phyloP scores from a whole-genome alignment of 2,329 filamentous ascomycete species.

The Venturia asperata region DNA sequence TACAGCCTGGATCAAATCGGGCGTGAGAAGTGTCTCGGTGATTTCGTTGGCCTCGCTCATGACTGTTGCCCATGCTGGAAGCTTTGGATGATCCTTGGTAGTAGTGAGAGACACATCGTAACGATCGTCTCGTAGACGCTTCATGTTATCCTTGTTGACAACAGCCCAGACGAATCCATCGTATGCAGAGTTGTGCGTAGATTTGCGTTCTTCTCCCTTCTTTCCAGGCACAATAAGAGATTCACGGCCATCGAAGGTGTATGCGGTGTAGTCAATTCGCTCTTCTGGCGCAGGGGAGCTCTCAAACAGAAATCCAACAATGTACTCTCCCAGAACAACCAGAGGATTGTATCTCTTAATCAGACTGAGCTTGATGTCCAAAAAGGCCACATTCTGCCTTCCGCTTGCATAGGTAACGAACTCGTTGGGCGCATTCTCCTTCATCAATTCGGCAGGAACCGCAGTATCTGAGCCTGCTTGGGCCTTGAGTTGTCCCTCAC shows the following conservation, averaged over 20 bases:
- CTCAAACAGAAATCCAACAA: slow-evolving; percentile 73
- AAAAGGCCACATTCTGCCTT: slow-evolving; percentile 83
- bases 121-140: slow-evolving; percentile 77
- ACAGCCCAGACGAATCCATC: slow-evolving; percentile 93
- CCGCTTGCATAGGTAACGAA: slow-evolving; percentile 84
- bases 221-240: slow-evolving; percentile 61
- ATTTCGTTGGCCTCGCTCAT: slow-evolving; percentile 98
- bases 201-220: slow-evolving; percentile 55
- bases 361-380: slow-evolving; percentile 76
- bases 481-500: too few species aligned
- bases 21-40: slow-evolving; percentile 76
- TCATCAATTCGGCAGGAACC: slow-evolving; percentile 58
- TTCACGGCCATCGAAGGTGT: slow-evolving; percentile 91
- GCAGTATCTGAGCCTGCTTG: slow-evolving; percentile 36
- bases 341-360: slow-evolving; percentile 83
- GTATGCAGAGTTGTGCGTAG: slow-evolving; percentile 54
- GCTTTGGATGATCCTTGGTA: slow-evolving; percentile 86
- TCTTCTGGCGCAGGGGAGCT: slow-evolving; percentile 63
- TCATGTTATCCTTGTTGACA: slow-evolving; percentile 94
- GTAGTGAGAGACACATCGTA: slow-evolving; percentile 90
- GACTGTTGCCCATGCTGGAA: slow-evolving; percentile 81
- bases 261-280: slow-evolving; percentile 66
- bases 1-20: slow-evolving; percentile 77
- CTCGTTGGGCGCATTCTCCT: slow-evolving; percentile 82
- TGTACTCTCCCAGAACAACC: slow-evolving; percentile 57